Evolutionary conservation across 1,139 yeast species (phyloP), one percentile per base, ranked within the genome.

Genomic region (Sugiyamaella castrensis): DNA sequence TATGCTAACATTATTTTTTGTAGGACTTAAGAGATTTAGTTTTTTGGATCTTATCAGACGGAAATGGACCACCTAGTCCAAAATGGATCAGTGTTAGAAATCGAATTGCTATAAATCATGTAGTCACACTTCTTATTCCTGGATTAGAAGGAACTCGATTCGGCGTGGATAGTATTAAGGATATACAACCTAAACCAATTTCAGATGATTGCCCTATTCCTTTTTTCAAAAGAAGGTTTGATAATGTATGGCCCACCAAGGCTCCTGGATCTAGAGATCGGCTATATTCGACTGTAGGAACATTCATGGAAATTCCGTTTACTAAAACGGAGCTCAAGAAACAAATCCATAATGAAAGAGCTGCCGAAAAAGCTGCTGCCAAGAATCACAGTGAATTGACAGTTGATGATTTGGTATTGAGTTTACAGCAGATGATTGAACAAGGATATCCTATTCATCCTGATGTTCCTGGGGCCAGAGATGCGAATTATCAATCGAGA

Each of bases 221-320:
- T 1, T 74, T 76, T 52, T 65, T 81, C 40, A 50, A 65, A 3
- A 57, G 68, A 0, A 63, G 64, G 8, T 81, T 82, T 55, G 59
- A 66, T 1, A 57, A 70, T 35, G 65, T 71, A 5, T 65, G 79
- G 47, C 78, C 80, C 1, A 62, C 80, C 7, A 63, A 63, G 37
- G 70, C 80, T 7, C 92, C 95, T 0, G 95, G 94, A 0, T 74
- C 80, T 2, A 76, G 76, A 47, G 80, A 77, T 28, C 70, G 80
- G 4, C 59, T 85, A 2, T 81, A 72, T 58, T 80, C 81, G 39
- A 75, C 81, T 11, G 69, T 77, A 48, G 75, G 75, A 36, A 73
- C 87, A 1, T 74, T 87, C 43, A 71, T 80, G 3, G 74, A 74
- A 47, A 73, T 79, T 9, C 82, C 82, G 0, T 66, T 83, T 49